Base-by-base conservation (phyloP, 1,284 basidiomycete species). In the Cryptococcus sp. region DNA sequence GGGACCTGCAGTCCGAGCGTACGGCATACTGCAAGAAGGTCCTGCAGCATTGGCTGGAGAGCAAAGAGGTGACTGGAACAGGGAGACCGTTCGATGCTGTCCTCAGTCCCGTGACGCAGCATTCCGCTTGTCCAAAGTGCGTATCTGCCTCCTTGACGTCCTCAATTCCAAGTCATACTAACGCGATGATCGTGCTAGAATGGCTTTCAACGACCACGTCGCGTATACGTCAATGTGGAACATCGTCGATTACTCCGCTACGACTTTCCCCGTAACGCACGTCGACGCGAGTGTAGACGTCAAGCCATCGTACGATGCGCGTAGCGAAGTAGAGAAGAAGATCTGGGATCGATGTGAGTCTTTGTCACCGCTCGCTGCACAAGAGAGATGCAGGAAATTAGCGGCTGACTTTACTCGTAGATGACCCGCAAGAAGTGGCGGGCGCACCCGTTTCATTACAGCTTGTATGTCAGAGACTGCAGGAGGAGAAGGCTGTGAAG, bases 371-470 rank as follows among this genome's bases (percentile, higher is more conserved):
- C n/a, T n/a, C n/a, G n/a, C n/a, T n/a, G n/a, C n/a, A n/a, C n/a
- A 44, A 44, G 38, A 23, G 38, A 17, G 20, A 20, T 41, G 13
- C n/a, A n/a, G 40, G 40, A 13, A 13, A n/a, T n/a, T n/a, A n/a
- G n/a, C 22, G 17, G 8, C 25, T n/a, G 25, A 23, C 20, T 19
- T 40, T 42, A 39, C 47, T 19, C 7, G 10, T 40, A 87, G 87
- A 89, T 67, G 79, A 86, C 49, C 84, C 88, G 0, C 78, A 81
- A 31, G 80, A 79, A 15, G 86, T 84, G 63, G 78, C 79, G 53
- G 82, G 84, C 58, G 86, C 85, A 0, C 89, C 90, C 0, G 81
- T 90, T 7, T 79, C 81, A n/a, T 74, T 91, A 22, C 89, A 91
- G 67, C 68, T 90, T 5, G 81, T 90, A 3, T 87, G 85, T 0